Percentiles rank a stretch among this genome's conserved stretches.
Conservation (phyloP, 257 asterid species). For the Solanum chmielewskii region DNA sequence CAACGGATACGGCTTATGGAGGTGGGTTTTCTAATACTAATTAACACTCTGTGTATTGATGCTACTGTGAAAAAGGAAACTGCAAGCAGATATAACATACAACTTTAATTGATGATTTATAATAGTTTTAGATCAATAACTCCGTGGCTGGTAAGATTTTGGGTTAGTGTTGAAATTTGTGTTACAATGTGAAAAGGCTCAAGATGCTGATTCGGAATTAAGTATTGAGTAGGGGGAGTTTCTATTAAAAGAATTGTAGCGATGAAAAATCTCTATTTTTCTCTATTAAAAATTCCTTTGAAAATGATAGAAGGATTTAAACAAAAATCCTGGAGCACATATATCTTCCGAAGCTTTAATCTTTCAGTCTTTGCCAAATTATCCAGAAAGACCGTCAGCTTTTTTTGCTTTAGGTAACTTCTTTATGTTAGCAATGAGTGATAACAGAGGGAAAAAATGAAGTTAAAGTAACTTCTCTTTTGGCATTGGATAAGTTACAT, state of each 20-base stretch:
- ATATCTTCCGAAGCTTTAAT: not conserved
- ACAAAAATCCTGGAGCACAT: not conserved
- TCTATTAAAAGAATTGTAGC: not conserved
- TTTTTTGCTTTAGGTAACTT: not conserved
- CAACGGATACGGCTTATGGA: slow-evolving; percentile 53
- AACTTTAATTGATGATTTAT: not conserved
- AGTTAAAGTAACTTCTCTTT: not conserved
- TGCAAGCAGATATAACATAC: not conserved
- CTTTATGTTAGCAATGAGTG: not conserved
- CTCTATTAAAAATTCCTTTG: not conserved
- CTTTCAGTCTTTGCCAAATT: not conserved
- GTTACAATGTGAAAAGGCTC: not conserved
- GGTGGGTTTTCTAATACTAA: slow-evolving; percentile 16
- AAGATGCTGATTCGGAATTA: not conserved
- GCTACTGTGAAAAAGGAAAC: not conserved
- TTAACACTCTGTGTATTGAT: not conserved
- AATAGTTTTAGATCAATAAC: not conserved
- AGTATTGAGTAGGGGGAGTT: not conserved
- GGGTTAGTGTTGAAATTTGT: not conserved
- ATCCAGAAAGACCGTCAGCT: not conserved
- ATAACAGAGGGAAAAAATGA: not conserved
- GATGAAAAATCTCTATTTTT: not conserved
- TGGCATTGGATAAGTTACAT: not conserved
- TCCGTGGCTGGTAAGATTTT: not conserved
- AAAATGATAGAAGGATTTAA: not conserved